These are phyloP conservation scores for Exophiala xenobiotica DNA, from an alignment of 2,329 filamentous ascomycete genomes.

Conservation along the genomic window DNA sequence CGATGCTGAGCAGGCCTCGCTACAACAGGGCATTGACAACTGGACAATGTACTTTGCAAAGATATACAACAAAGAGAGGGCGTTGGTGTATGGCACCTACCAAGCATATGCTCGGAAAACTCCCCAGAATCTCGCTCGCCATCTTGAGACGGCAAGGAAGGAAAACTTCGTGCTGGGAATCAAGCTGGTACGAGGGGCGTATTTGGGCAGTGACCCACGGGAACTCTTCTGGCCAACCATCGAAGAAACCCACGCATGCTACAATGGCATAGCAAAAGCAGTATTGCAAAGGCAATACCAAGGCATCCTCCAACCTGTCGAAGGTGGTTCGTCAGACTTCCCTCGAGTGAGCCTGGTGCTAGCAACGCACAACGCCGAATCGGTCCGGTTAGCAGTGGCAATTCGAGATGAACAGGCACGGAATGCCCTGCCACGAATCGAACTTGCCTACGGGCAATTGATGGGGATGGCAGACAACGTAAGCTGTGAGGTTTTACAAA, in stretches of 20 bases:
- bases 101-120: constrained; percentile 72
- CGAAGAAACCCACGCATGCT: constrained; percentile 67
- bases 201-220: constrained; percentile 68
- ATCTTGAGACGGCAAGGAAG: constrained; percentile 59
- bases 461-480: constrained; percentile 64
- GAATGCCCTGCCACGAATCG: constrained; percentile 44
- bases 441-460: constrained; percentile 56
- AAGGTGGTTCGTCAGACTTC: constrained; percentile 46
- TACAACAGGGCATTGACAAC: constrained; percentile 76
- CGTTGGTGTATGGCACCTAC: constrained; percentile 77
- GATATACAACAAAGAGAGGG: constrained; percentile 69
- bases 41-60: constrained; percentile 78
- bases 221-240: constrained; percentile 71
- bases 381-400: constrained; percentile 57
- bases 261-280: constrained; percentile 68
- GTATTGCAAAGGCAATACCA: constrained; percentile 66
- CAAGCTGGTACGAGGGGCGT: constrained; percentile 74
- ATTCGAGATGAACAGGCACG: constrained; percentile 49
- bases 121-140: constrained; percentile 56
- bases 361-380: constrained; percentile 78
- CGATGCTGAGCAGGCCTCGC: constrained; percentile 78
- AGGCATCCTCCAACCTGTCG: constrained; percentile 49
- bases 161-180: constrained; percentile 68
- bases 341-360: constrained; percentile 66
- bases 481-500: constrained; percentile 54